phyloP scores from a whole-genome alignment of 768 basidiomycete species.

The Stropharia rugosoannulata region DNA sequence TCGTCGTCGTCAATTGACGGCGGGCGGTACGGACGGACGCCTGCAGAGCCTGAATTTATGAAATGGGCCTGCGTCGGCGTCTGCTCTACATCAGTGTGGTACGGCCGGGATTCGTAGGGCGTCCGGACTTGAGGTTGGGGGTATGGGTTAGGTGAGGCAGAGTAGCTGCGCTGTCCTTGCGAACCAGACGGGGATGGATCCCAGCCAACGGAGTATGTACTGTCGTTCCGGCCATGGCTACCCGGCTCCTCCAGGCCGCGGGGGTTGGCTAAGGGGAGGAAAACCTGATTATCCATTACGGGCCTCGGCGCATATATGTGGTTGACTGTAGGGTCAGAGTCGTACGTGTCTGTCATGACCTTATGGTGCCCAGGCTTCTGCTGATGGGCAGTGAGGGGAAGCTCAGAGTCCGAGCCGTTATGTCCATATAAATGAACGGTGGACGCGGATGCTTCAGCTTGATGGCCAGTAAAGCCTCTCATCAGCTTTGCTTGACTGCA shows the following conservation, averaged over 20 bases:
- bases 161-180: not conserved
- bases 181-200: conserved; percentile 12
- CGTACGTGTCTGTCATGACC: conserved; percentile 42
- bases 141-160: conserved; percentile 1
- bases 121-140: not conserved
- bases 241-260: conserved; percentile 16
- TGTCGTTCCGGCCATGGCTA: conserved; percentile 18
- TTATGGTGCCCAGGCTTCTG: conserved; percentile 51
- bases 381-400: conserved; percentile 41
- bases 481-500: conserved; percentile 54
- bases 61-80: conserved; percentile 21
- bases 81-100: conserved; percentile 7
- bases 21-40: not conserved
- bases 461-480: conserved; percentile 22
- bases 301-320: conserved; percentile 48
- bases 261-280: conserved; percentile 6
- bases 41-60: conserved; percentile 3
- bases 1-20: conserved; percentile 17
- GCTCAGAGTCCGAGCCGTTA: conserved; percentile 29
- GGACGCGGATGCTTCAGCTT: conserved; percentile 10
- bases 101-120: not conserved
- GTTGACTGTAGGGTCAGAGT: conserved; percentile 38
- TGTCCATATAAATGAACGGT: conserved; percentile 25
- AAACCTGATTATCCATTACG: conserved; percentile 15
- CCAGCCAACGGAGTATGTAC: conserved; percentile 33